These are phyloP conservation scores for Phytophthora cajani DNA, from an alignment of 352 stramenopile species.

Conservation along the genomic window DNA sequence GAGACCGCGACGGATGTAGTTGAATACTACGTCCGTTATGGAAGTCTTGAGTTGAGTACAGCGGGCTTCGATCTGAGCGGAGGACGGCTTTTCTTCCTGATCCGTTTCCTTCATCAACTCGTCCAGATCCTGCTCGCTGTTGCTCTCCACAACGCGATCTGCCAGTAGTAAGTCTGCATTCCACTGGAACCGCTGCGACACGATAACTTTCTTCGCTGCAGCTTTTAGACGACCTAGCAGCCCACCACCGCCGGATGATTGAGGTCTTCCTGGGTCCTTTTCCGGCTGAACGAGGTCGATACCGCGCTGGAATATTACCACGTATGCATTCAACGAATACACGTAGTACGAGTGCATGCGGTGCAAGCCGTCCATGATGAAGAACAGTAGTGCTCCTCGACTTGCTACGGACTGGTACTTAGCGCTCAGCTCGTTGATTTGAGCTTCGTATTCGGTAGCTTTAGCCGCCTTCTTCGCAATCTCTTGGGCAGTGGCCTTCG, in stretches of 20 bases:
- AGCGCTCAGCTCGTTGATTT: constrained; percentile 87
- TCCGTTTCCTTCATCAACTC: constrained; percentile 67
- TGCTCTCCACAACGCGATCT: constrained; percentile 64
- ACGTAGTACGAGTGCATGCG: constrained; percentile 96
- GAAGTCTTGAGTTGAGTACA: constrained; percentile 67
- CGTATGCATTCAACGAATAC: constrained; percentile 95
- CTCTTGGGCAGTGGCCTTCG: constrained; percentile 89
- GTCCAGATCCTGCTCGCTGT: constrained; percentile 67
- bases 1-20: constrained; percentile 94
- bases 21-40: constrained; percentile 93
- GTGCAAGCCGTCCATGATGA: constrained; percentile 93
- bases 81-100: constrained; percentile 64
- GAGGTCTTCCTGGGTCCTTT: constrained; percentile 30
- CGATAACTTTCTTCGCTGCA: constrained; percentile 86
- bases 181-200: constrained; percentile 87
- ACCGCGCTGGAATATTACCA: constrained; percentile 94
- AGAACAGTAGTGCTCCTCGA: constrained; percentile 95
- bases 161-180: constrained; percentile 84
- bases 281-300: constrained; percentile 89
- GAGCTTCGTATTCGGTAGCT: constrained; percentile 71
- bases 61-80: constrained; percentile 56
- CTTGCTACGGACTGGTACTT: constrained; percentile 94
- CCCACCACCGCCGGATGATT: constrained; percentile 31
- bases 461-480: constrained; percentile 86
- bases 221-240: constrained; percentile 74